A percentile compares a stretch with the other conserved stretches of the same genome.
Evolutionary conservation across 2,329 filamentous ascomycete genomes (phyloP).

Genomic region (Hypocrella siamensis): DNA sequence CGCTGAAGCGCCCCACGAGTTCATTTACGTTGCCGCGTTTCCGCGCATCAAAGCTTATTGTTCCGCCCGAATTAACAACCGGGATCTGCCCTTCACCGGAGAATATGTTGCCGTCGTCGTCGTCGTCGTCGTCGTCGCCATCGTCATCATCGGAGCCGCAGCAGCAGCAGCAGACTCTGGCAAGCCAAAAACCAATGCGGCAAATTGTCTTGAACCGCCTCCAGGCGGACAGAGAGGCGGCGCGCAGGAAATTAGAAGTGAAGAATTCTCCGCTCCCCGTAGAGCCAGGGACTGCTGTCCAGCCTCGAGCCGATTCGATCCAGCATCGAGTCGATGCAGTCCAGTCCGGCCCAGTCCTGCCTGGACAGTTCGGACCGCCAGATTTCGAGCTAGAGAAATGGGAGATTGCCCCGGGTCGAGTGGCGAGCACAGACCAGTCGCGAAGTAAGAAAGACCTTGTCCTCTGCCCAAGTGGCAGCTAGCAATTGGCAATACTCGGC

Average conservation of each 20-base stretch:
- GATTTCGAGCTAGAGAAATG: conserved; percentile 5
- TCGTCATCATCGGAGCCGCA: neutral
- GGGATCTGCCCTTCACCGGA: too few species aligned
- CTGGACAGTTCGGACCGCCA: neutral
- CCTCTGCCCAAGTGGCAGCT: too few species aligned
- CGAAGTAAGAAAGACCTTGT: conserved; percentile 17
- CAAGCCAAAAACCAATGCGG: conserved; percentile 1
- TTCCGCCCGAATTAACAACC: too few species aligned
- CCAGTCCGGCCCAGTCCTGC: neutral
- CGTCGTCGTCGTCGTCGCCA: neutral
- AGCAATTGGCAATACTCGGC: too few species aligned
- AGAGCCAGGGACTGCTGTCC: too few species aligned
- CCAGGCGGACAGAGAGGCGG: conserved; percentile 1
- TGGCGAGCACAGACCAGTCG: conserved; percentile 12
- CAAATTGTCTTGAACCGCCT: conserved; percentile 4
- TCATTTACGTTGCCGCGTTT: too few species aligned
- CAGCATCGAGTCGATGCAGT: too few species aligned
- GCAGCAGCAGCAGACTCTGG: neutral
- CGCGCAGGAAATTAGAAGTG: neutral
- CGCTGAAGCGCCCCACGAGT: too few species aligned
- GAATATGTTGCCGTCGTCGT: neutral
- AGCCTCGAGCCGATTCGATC: too few species aligned
- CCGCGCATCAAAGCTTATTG: too few species aligned
- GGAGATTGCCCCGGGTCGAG: conserved; percentile 27
- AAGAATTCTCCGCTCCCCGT: too few species aligned